phyloP scores from a whole-genome alignment of 768 basidiomycete species.

The Leccinum incarnatum region DNA sequence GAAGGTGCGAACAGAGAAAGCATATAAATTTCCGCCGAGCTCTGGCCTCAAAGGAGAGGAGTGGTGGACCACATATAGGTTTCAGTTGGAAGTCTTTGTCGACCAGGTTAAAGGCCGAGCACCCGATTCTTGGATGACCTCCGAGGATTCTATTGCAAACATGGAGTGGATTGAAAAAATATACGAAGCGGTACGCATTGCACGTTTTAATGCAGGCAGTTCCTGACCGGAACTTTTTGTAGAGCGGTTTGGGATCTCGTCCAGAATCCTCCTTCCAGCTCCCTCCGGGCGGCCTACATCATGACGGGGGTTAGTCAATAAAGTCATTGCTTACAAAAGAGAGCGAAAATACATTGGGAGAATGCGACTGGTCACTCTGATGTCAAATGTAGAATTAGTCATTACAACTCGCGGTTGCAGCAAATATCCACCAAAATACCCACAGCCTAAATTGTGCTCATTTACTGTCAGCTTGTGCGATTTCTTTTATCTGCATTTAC shows the following conservation, averaged over 20 bases:
- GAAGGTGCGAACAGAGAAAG: constrained; percentile 40
- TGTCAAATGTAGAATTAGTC: constrained; percentile 3
- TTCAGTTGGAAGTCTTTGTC: constrained; percentile 64
- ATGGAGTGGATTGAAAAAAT: constrained; percentile 59
- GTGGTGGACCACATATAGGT: constrained; percentile 56
- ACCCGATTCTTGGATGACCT: constrained; percentile 53
- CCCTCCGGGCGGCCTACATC: background rate
- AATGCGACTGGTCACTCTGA: background rate
- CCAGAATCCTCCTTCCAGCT: constrained; percentile 32
- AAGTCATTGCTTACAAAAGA: background rate
- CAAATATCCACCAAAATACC: background rate
- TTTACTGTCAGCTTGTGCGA: too few relatives aligned
- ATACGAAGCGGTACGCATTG: constrained; percentile 45
- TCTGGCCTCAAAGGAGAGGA: constrained; percentile 44
- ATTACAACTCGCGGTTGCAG: background rate
- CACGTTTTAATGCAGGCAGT: background rate
- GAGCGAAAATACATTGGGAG: background rate
- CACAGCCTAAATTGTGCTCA: too few relatives aligned
- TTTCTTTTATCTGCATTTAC: too few relatives aligned
- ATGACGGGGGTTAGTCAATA: background rate
- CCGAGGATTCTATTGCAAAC: constrained; percentile 53
- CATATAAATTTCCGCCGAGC: constrained; percentile 36
- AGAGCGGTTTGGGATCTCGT: constrained; percentile 35
- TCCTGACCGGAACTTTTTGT: background rate
- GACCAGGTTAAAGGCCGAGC: constrained; percentile 52